Conservation (phyloP, 306 rosid species). For the Gillenia trifoliata region DNA sequence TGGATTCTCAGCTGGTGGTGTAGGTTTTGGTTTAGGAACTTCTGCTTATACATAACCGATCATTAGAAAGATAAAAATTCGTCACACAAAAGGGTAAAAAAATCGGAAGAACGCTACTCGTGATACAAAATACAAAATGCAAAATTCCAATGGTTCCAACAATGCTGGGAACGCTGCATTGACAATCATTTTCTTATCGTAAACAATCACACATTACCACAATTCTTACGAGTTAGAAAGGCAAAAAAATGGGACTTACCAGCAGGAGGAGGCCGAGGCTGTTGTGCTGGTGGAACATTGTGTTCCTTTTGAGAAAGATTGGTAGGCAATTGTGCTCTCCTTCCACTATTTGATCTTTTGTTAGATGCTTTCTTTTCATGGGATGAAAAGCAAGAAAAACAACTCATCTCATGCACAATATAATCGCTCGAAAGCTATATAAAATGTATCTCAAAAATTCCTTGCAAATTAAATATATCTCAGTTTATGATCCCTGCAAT, state of each 20-base stretch:
- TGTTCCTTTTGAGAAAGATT: constrained; percentile 28
- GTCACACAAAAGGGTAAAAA: background rate
- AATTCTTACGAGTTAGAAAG: background rate
- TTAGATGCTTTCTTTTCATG: constrained; percentile 37
- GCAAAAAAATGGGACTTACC: constrained; percentile 26
- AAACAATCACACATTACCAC: background rate
- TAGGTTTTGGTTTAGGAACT: constrained; percentile 16
- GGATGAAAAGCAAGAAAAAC: constrained; percentile 75
- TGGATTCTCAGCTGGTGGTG: constrained; percentile 16
- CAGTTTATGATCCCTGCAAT: background rate
- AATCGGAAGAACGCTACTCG: background rate
- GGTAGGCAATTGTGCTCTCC: constrained; percentile 18
- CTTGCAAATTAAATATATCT: background rate
- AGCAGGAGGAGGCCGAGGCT: background rate
- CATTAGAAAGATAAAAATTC: background rate
- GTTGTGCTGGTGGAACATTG: constrained; percentile 15
- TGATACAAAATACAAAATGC: background rate
- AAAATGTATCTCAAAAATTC: background rate
- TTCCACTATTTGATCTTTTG: constrained; percentile 29
- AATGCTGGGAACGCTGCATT: background rate
- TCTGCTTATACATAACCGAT: constrained; percentile 30
- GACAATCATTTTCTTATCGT: background rate
- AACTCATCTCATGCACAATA: constrained; percentile 48
- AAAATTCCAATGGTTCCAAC: background rate
- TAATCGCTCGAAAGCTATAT: no score